A percentile compares a stretch with the other conserved stretches of the same genome.
Conservation (phyloP, 1,284 basidiomycete species). For the Cryptococcus depauperatus region DNA sequence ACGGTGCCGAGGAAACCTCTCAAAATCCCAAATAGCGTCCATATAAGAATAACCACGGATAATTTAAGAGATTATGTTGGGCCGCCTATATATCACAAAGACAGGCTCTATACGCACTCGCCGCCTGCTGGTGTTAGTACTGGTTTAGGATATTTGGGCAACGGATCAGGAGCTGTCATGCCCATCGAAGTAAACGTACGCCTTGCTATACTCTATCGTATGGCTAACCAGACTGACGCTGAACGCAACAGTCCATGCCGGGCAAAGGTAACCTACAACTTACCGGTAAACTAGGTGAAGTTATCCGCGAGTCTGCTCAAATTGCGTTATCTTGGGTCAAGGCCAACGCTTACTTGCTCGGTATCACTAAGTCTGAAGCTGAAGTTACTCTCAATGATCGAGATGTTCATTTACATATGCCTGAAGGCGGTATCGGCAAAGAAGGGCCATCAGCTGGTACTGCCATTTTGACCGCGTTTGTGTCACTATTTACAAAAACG, state of each 20-base stretch:
- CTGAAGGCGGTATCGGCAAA: slow-evolving; percentile 94
- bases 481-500: slow-evolving; percentile 79
- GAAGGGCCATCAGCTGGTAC: slow-evolving; percentile 96
- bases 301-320: slow-evolving; percentile 91
- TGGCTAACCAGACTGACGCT: slow-evolving; percentile 2
- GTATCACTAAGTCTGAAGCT: slow-evolving; percentile 63
- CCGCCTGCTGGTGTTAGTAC: slow-evolving; percentile 90
- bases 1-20: slow-evolving; percentile 74
- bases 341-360: slow-evolving; percentile 76
- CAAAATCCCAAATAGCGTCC: slow-evolving; percentile 67
- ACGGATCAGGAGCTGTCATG: slow-evolving; percentile 94
- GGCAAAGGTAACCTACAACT: slow-evolving; percentile 82
- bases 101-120: slow-evolving; percentile 72
- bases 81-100: slow-evolving; percentile 90
- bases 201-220: slow-evolving; percentile 12
- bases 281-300: slow-evolving; percentile 95
- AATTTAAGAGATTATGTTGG: slow-evolving; percentile 95
- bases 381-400: slow-evolving; percentile 73
- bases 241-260: slow-evolving; percentile 69
- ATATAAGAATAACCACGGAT: slow-evolving; percentile 72
- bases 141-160: slow-evolving; percentile 89
- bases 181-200: slow-evolving; percentile 85
- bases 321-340: slow-evolving; percentile 92
- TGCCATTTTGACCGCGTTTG: slow-evolving; percentile 82
- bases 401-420: slow-evolving; percentile 91